Evolutionary conservation across 768 basidiomycete genomes (phyloP), one percentile per base, ranked within the genome.

Genomic region (Coprinopsis strossmayeri): DNA sequence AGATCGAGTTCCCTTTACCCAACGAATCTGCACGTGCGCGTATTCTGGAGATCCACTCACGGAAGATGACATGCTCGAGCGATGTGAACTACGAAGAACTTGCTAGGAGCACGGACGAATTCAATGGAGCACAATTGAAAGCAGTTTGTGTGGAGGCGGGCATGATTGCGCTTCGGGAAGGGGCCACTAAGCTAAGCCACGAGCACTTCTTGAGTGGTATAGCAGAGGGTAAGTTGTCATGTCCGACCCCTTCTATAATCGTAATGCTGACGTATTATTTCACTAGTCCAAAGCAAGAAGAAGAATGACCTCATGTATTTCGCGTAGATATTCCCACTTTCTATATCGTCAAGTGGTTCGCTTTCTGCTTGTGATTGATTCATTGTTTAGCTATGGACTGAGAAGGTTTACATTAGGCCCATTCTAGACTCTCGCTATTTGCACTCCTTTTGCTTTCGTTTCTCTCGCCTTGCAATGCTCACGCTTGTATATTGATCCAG

Each of bases 101-200:
- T 45, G 93, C 96, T 10, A 77, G 95, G 59, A 94, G 90, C 64
- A 94, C 96, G 40, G 96, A 98, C 58, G 96, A 99, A 63, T 97
- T 99, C 69, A 97, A 98, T 61, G 95, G 83, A n/a, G 91, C 91
- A 5, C 91, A 93, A 64, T 68, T 96, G 59, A 96, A 97, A 72
- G 96, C 95, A 0, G 94, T 96, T 2, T 98, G 95, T 67, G 96
- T 99, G 1, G 96, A 99, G 69, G 96, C 96, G 34, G 96, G 96
- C 50, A 99, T 99, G 96, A 96, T 98, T 60, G 91, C 95, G 5
- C 69, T 98, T 34, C 73, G 96, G 56, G 94, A 97, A 66, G 94
- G 94, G 25, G 91, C 92, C 13, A 81, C 81, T 13, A 86, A 85
- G 64, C 68, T 97, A 49, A 82, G 78, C 24, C 95, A 98, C 57